A percentile compares a stretch with the other conserved stretches of the same genome.
Evolutionary conservation across 2,329 filamentous ascomycete genomes (phyloP).

Genomic region (Diplodia seriata): DNA sequence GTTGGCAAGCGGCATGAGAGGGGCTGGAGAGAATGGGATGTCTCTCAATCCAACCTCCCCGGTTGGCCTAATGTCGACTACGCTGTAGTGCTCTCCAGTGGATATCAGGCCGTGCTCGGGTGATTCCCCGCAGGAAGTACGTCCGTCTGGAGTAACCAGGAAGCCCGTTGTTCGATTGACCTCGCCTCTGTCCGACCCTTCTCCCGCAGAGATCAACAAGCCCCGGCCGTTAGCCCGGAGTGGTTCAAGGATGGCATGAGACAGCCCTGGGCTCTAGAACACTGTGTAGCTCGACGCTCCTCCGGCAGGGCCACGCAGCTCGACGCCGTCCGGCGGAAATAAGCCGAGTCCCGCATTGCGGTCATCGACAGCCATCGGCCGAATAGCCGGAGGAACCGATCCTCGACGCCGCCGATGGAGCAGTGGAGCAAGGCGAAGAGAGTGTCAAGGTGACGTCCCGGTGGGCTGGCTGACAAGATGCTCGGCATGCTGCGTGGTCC

Average conservation of each 20-base stretch:
- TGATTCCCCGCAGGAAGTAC: background rate
- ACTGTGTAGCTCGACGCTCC: background rate
- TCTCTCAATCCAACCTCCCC: background rate
- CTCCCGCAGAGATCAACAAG: background rate
- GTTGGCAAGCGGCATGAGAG: background rate
- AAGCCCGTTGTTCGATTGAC: background rate
- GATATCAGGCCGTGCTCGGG: constrained; percentile 12
- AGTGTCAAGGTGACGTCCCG: constrained; percentile 3
- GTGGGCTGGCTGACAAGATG: background rate
- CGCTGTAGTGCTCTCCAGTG: background rate
- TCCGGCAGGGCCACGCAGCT: background rate
- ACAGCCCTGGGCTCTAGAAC: background rate
- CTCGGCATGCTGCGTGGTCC: background rate
- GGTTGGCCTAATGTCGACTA: constrained; percentile 6
- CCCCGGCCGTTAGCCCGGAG: background rate
- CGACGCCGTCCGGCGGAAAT: background rate
- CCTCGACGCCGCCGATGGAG: constrained; percentile 9
- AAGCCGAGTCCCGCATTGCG: constrained; percentile 5
- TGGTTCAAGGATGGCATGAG: background rate
- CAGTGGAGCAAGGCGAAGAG: constrained; percentile 2
- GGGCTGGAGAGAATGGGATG: background rate
- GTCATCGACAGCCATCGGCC: background rate
- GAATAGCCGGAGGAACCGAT: constrained; percentile 1
- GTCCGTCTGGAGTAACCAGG: constrained; percentile 11
- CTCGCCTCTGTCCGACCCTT: background rate